phyloP scores from a whole-genome alignment of 2,329 filamentous ascomycete genomes.

The Epichloe festucae region DNA sequence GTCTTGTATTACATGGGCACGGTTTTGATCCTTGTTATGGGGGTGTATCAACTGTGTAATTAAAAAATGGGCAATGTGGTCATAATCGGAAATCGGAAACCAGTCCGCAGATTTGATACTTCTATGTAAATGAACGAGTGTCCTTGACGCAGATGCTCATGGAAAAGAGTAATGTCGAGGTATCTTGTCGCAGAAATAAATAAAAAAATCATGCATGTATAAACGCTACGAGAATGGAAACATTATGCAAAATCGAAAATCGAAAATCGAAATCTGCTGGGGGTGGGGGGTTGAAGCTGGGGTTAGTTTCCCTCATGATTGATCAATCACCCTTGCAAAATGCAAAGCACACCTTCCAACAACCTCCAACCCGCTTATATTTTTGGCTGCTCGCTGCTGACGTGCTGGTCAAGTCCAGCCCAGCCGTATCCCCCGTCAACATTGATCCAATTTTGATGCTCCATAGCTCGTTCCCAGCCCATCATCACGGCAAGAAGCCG shows the following conservation, averaged over 20 bases:
- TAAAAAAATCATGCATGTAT: not conserved
- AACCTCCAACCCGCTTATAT: not conserved
- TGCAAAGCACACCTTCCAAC: not conserved
- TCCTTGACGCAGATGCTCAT: too few species aligned
- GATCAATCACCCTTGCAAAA: too few species aligned
- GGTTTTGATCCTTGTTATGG: too few species aligned
- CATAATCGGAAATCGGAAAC: too few species aligned
- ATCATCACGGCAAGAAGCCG: constrained; percentile 72
- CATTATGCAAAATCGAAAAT: not conserved
- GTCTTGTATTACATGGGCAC: too few species aligned
- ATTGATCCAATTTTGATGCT: constrained; percentile 55
- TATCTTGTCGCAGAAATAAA: not conserved
- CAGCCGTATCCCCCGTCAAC: constrained; percentile 61
- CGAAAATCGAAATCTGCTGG: not conserved
- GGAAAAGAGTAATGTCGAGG: not conserved
- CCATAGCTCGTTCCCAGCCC: constrained; percentile 62
- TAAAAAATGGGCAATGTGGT: too few species aligned
- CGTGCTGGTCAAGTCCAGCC: constrained; percentile 32
- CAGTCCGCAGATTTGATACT: too few species aligned
- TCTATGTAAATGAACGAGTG: too few species aligned
- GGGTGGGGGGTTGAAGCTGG: too few species aligned
- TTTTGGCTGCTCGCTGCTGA: not conserved
- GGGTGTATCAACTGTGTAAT: too few species aligned
- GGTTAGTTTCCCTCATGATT: too few species aligned
- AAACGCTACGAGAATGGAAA: not conserved